Conservation (phyloP, 2,329 filamentous ascomycete species). For the Claviceps purpurea region DNA sequence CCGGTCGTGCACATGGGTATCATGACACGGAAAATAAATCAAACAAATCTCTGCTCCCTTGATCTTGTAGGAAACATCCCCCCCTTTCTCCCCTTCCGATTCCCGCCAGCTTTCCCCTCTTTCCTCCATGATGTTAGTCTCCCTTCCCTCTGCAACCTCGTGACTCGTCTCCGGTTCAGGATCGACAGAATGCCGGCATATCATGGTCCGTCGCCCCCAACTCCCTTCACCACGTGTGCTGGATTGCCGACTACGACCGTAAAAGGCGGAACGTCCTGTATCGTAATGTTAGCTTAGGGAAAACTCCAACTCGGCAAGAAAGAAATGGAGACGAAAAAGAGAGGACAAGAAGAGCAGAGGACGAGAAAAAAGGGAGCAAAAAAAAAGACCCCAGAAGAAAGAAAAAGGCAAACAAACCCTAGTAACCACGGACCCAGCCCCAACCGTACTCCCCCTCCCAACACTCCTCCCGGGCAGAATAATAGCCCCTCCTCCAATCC, state of each 20-base stretch:
- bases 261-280: conserved; percentile 49
- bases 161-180: no score
- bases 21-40: conserved; percentile 13
- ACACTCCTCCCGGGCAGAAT: conserved; percentile 71
- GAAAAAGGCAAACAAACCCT: conserved; percentile 35
- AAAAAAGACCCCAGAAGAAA: no score
- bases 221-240: conserved; percentile 39
- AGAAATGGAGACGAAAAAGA: neutral
- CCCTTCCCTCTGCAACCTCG: neutral
- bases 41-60: neutral
- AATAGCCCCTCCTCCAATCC: conserved; percentile 64
- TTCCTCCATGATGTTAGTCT: no score
- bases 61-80: neutral
- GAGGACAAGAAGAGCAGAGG: neutral
- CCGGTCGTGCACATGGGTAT: conserved; percentile 15
- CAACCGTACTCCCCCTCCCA: conserved; percentile 65
- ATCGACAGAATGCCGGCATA: neutral
- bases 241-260: conserved; percentile 60
- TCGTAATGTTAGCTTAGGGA: neutral
- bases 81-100: neutral
- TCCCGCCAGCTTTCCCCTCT: neutral
- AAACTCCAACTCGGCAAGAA: no score
- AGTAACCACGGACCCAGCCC: conserved; percentile 74
- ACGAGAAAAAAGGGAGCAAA: neutral
- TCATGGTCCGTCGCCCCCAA: conserved; percentile 20